Evolutionary conservation across 352 stramenopile genomes (phyloP), one percentile per base, ranked within the genome.

Genomic region (Saprolegnia parasitica): DNA sequence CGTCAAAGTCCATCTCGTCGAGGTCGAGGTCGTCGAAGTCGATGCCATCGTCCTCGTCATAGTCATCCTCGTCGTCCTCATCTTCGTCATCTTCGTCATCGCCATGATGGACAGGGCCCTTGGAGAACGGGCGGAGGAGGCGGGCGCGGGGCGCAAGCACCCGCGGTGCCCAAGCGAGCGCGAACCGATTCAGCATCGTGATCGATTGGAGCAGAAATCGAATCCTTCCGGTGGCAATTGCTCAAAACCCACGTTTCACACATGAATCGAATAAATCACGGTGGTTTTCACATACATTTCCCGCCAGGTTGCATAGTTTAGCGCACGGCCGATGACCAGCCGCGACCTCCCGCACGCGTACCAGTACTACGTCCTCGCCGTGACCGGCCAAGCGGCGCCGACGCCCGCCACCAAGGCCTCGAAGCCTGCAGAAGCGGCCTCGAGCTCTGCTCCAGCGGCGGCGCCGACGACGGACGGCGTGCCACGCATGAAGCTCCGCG

Each of bases 31-130:
- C 60, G 20, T 81, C 76, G 37, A 77, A 73, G 71, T 82, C 76
- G 56, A 75, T 73, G 71, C 72, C 79, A 49, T 80, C 78, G 50
- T 81, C 72, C 32, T 88, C 80, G 32, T 78, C 47, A 68, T 81
- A 75, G 18, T 68, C 47, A 3, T 60, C 62, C 11, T 60, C 40
- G 39, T 56, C 42, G 5, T 73, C 70, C 39, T 76, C 76, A 54
- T 86, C 81, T 5, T 75, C 50, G 9, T 77, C 73, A 4, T 77
- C 71, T 15, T 80, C 75, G 49, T 80, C 75, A 13, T 82, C 74
- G 8, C 81, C 76, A 18, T 79, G 71, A 6, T 72, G 62, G 13
- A 57, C 52, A 23, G 42, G 62, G 32, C 15, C 42, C 32, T 58
- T 55, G 42, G 16, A 49, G 20, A 58, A 49, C 62, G 20, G 21